phyloP scores from a whole-genome alignment of 2,329 filamentous ascomycete genomes.

The Colletotrichum spinosum region DNA sequence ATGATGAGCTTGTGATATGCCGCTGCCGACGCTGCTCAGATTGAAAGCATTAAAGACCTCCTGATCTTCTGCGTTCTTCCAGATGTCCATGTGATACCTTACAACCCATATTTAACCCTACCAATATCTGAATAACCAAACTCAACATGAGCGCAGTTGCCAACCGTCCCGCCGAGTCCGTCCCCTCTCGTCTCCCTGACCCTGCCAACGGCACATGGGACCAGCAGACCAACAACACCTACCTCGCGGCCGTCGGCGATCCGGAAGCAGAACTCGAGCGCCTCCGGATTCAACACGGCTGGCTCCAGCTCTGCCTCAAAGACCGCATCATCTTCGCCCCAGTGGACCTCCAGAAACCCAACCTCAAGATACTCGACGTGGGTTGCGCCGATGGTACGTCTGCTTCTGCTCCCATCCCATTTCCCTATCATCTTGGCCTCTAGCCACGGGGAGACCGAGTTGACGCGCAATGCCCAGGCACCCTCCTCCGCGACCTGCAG shows the following conservation, averaged over 20 bases:
- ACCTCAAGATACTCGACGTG: conserved; percentile 35
- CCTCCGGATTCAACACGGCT: conserved; percentile 34
- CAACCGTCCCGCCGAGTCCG: too few species aligned
- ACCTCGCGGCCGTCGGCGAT: conserved; percentile 21
- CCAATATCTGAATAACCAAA: too few species aligned
- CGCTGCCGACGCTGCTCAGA: too few species aligned
- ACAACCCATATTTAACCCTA: too few species aligned
- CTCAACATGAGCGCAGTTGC: too few species aligned
- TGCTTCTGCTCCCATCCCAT: too few species aligned
- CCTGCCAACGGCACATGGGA: too few species aligned
- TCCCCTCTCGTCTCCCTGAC: too few species aligned
- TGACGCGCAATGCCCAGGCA: conserved; percentile 24
- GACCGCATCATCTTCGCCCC: conserved; percentile 34
- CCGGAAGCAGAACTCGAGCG: conserved; percentile 38
- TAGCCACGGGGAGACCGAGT: background rate
- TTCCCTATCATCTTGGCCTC: background rate
- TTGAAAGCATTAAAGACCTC: too few species aligned
- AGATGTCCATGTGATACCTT: too few species aligned
- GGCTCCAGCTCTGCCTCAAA: conserved; percentile 31
- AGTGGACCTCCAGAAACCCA: conserved; percentile 27
- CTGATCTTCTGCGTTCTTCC: too few species aligned
- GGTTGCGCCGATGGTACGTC: conserved; percentile 38
- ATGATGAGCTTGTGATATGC: too few species aligned
- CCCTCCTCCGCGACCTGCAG: conserved; percentile 36
- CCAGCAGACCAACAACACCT: background rate